phyloP scores from a whole-genome alignment of 257 asterid species.

The Solanum arcanum region DNA sequence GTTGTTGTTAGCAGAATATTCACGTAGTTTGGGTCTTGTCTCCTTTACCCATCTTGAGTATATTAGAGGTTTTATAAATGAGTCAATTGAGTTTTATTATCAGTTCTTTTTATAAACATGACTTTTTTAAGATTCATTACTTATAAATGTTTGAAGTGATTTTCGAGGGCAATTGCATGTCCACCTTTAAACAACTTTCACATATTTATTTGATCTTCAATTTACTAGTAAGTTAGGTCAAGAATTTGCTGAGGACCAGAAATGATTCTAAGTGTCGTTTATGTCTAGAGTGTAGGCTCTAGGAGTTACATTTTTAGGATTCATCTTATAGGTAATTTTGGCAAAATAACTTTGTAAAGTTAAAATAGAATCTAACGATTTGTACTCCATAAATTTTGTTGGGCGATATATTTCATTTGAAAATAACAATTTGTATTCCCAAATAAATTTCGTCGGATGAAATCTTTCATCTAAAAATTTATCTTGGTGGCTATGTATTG shows the following conservation, averaged over 20 bases:
- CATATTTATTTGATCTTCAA: too few relatives aligned
- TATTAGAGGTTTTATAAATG: background rate
- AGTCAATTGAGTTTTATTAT: background rate
- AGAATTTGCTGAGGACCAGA: too few relatives aligned
- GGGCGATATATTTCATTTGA: too few relatives aligned
- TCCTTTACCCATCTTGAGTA: background rate
- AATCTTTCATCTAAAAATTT: background rate
- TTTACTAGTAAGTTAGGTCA: too few relatives aligned
- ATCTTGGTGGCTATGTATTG: background rate
- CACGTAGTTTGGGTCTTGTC: background rate
- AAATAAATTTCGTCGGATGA: background rate
- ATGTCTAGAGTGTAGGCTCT: too few relatives aligned
- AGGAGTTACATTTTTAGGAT: background rate
- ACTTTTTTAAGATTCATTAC: background rate
- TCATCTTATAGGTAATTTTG: background rate
- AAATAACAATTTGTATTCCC: background rate
- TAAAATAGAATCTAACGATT: too few relatives aligned
- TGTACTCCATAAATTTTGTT: too few relatives aligned
- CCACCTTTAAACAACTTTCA: too few relatives aligned
- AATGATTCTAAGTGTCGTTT: too few relatives aligned
- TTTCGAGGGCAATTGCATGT: too few relatives aligned
- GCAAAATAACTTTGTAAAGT: background rate
- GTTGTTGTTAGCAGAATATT: background rate
- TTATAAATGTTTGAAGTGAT: too few relatives aligned
- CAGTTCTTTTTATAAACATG: background rate